These are phyloP conservation scores for Diplocarpon rosae DNA, from an alignment of 2,329 filamentous ascomycete genomes.

Conservation along the genomic window DNA sequence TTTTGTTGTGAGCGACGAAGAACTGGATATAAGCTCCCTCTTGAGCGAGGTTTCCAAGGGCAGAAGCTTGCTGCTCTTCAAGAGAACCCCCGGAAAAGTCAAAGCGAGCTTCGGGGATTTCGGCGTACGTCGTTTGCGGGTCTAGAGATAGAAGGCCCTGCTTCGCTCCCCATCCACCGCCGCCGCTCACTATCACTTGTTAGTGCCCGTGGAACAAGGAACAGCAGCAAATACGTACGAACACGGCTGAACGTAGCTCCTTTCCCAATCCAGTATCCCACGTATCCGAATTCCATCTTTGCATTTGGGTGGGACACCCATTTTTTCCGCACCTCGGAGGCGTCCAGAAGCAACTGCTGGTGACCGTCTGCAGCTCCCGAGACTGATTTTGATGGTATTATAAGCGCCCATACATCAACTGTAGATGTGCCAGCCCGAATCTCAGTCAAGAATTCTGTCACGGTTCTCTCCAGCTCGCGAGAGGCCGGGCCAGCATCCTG, in stretches of 20 bases:
- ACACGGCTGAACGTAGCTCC: slow-evolving; percentile 24
- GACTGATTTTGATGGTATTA: slow-evolving; percentile 37
- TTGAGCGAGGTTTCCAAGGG: slow-evolving; percentile 45
- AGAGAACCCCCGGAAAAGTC: slow-evolving; percentile 31
- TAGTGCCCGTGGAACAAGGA: slow-evolving; percentile 2
- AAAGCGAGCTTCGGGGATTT: slow-evolving; percentile 40
- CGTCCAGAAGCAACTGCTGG: neutral
- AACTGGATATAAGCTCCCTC: slow-evolving; percentile 59
- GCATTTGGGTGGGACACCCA: neutral
- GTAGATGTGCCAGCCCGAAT: slow-evolving; percentile 27
- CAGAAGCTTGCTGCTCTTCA: slow-evolving; percentile 25
- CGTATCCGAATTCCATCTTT: slow-evolving; percentile 2
- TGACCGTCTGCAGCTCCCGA: neutral
- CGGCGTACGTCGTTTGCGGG: slow-evolving; percentile 47
- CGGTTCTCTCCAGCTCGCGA: slow-evolving; percentile 55
- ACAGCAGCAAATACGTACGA: slow-evolving; percentile 16
- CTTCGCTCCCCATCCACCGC: slow-evolving; percentile 76
- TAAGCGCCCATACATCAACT: slow-evolving; percentile 62
- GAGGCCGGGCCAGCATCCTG: slow-evolving; percentile 49
- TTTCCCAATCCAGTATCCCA: slow-evolving; percentile 15
- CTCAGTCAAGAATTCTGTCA: slow-evolving; percentile 44
- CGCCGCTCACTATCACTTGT: slow-evolving; percentile 54
- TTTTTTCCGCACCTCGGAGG: neutral
- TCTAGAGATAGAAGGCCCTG: slow-evolving; percentile 70
- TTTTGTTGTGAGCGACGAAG: slow-evolving; percentile 34